Base-by-base conservation (phyloP, 352 stramenopile genomes). In the Pythium periplocum region DNA sequence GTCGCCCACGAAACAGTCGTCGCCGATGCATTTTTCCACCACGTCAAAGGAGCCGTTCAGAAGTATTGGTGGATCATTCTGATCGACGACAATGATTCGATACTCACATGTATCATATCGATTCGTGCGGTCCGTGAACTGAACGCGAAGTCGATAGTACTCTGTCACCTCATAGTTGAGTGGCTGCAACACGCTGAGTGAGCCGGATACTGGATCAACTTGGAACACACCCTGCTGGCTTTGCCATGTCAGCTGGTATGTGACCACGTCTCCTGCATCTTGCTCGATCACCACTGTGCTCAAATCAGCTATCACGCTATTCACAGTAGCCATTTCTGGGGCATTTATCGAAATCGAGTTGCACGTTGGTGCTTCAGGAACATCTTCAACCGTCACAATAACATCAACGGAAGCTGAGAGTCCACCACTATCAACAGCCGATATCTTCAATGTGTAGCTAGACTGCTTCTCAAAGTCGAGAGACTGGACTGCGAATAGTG, bases 111-210 rank as follows among this genome's bases (percentile, higher is more conserved):
- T 68, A 33, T 57, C 58, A 42, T 68, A 64, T 40, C 70, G 69
- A 11, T 53, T 51, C 0, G 68, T 78, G 34, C 45, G 59, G 45
- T 87, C 76, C 0, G 65, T 81, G 49, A 87, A 73, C 5, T 61
- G 62, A 17, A 73, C 60, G 17, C 64, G 61, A n/a, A 87, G 59
- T 7, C 47, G 51, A 2, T 83, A 46, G 1, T 52, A 59, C 26
- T 76, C 65, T 30, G 71, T 44, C 2, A 65, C 45, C 61, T 87
- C 73, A 40, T 69, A 84, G 44, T 84, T 68, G 3, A 84, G 60
- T 4, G 45, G 2, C 45, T 44, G 57, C 3, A 44, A 32, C 8
- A 84, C 45, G 1, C 31, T 46, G 1, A 87, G 6, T 26, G 46
- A 39, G 0, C 73, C 73, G 12, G 47, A 47, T 30, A 30, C 36